Base-by-base conservation (phyloP, 768 basidiomycete genomes). In the Auriscalpium orientale region DNA sequence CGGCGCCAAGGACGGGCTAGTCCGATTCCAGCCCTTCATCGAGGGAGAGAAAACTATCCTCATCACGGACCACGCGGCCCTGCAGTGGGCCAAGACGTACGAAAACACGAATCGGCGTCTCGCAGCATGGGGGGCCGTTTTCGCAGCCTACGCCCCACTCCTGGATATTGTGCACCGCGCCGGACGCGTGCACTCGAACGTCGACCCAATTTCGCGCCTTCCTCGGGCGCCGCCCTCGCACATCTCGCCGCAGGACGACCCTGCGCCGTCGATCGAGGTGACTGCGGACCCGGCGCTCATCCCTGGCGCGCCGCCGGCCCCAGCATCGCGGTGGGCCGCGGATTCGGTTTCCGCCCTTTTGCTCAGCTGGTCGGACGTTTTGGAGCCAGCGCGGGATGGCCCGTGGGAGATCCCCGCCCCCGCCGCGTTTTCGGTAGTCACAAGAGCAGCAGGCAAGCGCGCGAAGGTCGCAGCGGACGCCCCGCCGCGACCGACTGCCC, bases 121-220 rank as follows among this genome's bases (percentile, higher is more conserved):
- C 15, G 54, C 67, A 1, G 67, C 70, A 2, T 75, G 71, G 72
- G 72, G 72, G 46, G 53, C 63, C 4, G 64, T 72, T 0, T 72
- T 72, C 46, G 45, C 72, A 10, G 72, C 73, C 4, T 76, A 67
- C 57, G 40, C 40, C 3, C 74, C 71, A 0, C 51, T 56, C 1
- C 28, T 76, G 12, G 49, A 63, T 15, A 75, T 76, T 21, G 60
- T 74, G 9, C 74, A 76, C 50, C 66, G 71, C 7, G 67, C 74
- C 0, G 74, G 74, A 7, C 45, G 68, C 6, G 68, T 72, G 0
- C 73, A 75, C 46, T 75, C 72, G 0, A 74, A 74, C 52, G 71
- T 74, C 5, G 74, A 76, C 53, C 72, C 74, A 3, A 59, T 74
- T 8, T 74, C 72, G 1, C 52, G 71, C 21, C 56, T 75, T 2